Evolutionary conservation across 805 yeast species (phyloP).

Genomic region (Cyberlindnera japonica): DNA sequence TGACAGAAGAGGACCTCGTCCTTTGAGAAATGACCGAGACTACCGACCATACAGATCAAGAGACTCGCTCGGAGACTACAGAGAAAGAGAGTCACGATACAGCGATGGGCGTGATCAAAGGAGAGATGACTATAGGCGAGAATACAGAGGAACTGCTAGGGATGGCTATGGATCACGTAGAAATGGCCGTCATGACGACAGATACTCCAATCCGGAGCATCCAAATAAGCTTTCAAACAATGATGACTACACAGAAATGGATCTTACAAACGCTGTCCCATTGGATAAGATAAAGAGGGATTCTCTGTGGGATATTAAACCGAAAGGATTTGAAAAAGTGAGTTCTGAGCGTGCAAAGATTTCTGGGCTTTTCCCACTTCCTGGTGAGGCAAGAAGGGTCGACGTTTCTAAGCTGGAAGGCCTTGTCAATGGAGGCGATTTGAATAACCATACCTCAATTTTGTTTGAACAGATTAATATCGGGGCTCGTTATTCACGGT

Average conservation of each 20-base stretch:
- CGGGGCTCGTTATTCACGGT: conserved; percentile 27
- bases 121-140: conserved; percentile 5
- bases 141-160: conserved; percentile 9
- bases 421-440: conserved; percentile 29
- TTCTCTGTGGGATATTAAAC: conserved; percentile 68
- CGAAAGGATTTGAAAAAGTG: conserved; percentile 69
- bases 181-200: conserved; percentile 6
- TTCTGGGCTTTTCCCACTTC: conserved; percentile 73
- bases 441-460: conserved; percentile 30
- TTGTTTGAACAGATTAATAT: conserved; percentile 32
- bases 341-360: conserved; percentile 75
- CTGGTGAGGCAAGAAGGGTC: conserved; percentile 50
- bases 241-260: conserved; percentile 17
- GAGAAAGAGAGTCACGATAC: conserved; percentile 8
- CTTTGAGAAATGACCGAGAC: conserved; percentile 10
- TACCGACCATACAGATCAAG: conserved; percentile 4
- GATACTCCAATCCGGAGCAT: conserved; percentile 2
- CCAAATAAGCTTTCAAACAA: neutral
- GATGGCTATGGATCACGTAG: conserved; percentile 6
- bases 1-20: neutral
- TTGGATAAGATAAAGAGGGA: conserved; percentile 49
- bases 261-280: conserved; percentile 39
- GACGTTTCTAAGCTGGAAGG: conserved; percentile 32
- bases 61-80: no score
- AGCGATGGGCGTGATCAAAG: neutral